Evolutionary conservation across 2,329 filamentous ascomycete species (phyloP), one percentile per base, ranked within the genome.

Genomic region (Fusarium pseudocircinatum): DNA sequence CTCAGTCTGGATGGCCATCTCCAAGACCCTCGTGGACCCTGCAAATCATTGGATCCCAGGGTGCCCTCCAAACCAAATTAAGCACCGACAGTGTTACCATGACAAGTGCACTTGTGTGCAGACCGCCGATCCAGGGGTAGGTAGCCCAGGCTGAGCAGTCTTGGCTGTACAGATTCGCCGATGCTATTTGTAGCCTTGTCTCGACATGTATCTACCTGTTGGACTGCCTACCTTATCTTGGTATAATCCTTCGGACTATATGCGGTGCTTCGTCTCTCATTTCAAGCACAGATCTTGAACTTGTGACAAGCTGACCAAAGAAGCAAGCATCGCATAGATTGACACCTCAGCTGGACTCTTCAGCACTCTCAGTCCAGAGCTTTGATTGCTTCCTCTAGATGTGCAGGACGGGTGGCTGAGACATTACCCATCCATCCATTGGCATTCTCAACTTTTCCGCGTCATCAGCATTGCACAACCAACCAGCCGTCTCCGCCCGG

Each of bases 61-160:
- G 57, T 60, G 56, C 40, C 59, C 61, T 49, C 57, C 60, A 58
- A 58, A 39, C 69, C 72, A 73, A 75, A 75, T 73, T 73, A 70
- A 75, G 70, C 73, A 73, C 73, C 60, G 63, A 75, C 69, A 40
- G 66, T 66, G 64, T 44, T 71, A 69, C 72, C 64, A 68, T 61
- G 53, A 72, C 63, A 72, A 60, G 60, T 36, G 52, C 57, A 69
- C 63, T 72, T 60, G 56, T 70, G 56, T 70, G 56, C 60, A 74
- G 73, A 77, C 73, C 68, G 70, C 75, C 62, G 74, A 77, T 77
- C 74, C 70, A 78, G 73, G 76, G 71, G 61, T 61, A 60, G 63
- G 36, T 49, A 50, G 43, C 57, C 59, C 65, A 69, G 70, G 56
- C 61, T 70, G 70, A 64, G 47, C 57, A 60, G 69, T 70, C 72